A percentile compares a stretch with the other conserved stretches of the same genome.
Evolutionary conservation across 1,284 basidiomycete genomes (phyloP).

Genomic region (Entoloma clypeatum): DNA sequence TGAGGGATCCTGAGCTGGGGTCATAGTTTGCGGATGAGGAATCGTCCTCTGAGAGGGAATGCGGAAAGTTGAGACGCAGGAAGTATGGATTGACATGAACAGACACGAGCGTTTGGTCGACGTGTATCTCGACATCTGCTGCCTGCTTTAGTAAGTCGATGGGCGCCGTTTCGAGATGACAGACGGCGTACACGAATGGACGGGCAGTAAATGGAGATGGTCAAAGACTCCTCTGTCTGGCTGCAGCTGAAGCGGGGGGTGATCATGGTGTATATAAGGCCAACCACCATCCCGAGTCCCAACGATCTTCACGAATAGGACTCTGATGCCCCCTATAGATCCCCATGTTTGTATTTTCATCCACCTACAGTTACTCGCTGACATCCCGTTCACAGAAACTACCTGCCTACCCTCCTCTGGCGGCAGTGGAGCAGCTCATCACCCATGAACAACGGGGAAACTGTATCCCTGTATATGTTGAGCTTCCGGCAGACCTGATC

Average conservation of each 20-base stretch:
- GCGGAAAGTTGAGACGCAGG: slow-evolving; percentile 69
- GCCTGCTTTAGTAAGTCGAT: slow-evolving; percentile 47
- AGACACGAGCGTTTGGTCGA: slow-evolving; percentile 67
- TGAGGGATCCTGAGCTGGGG: slow-evolving; percentile 66
- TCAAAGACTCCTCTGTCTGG: slow-evolving; percentile 59
- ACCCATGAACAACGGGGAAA: slow-evolving; percentile 80
- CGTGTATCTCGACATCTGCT: slow-evolving; percentile 72
- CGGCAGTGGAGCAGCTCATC: slow-evolving; percentile 68
- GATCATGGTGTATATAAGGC: slow-evolving; percentile 55
- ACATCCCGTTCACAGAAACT: slow-evolving; percentile 45
- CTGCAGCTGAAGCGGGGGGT: slow-evolving; percentile 75
- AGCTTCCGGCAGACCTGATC: slow-evolving; percentile 92
- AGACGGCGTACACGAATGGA: slow-evolving; percentile 62
- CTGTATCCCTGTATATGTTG: slow-evolving; percentile 89
- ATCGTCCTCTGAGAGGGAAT: slow-evolving; percentile 64
- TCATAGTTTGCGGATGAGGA: slow-evolving; percentile 69
- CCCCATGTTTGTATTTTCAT: slow-evolving; percentile 43
- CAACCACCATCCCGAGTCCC: no score
- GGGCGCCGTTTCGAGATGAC: slow-evolving; percentile 4
- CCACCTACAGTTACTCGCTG: slow-evolving; percentile 8
- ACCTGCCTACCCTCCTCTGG: slow-evolving; percentile 63
- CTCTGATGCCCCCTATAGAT: slow-evolving; percentile 54
- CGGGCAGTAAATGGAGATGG: slow-evolving; percentile 68
- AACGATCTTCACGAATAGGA: no score
- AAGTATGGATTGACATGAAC: slow-evolving; percentile 80